Evolutionary conservation across 106 monocot genomes (phyloP), one percentile per base, ranked within the genome.

Genomic region (Triglochin maritima): DNA sequence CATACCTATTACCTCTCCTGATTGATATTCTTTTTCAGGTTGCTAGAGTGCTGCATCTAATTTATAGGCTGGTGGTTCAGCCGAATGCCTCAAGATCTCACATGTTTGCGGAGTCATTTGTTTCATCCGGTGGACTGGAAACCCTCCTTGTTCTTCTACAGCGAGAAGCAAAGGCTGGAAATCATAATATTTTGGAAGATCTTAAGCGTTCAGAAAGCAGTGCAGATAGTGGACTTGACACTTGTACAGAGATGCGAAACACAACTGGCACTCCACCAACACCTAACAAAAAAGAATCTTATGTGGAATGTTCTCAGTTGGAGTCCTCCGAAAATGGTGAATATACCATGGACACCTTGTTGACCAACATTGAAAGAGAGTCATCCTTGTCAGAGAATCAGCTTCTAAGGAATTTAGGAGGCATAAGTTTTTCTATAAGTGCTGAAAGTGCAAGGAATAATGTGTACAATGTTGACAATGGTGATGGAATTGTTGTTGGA

Each of bases 31-130:
- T 13, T 78, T 67, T 69, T 2, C 72, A 98, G 96, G 91, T 91
- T 79, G 88, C 91, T 17, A 84, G 96, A 70, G 88, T 98, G 53
- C 69, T 98, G 84, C 96, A 88, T 79, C 80, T 98, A 56, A 82
- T 98, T 17, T 91, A 88, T 66, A 92, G 91, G 49, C 80, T 98
- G 69, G 77, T 91, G 15, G 91, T 88, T 4, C 96, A 98, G 62
- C 96, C 96, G 58, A 98, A 98, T 67, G 72, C 82, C 54, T 77
- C 83, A 29, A 81, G 80, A 59, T 83, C 88, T 75, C 64, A 86
- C 63, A 66, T 68, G 46, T 98, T 98, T 86, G 82, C 91, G 44
- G 81, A 98, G 29, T 78, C 88, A 70, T 98, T 98, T 64, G 80
- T 98, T 56, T 86, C 88, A 63, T 72, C 69, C 65, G 96, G 91